phyloP scores from a whole-genome alignment of 2,329 filamentous ascomycete genomes.

The Pyricularia pennisetigena region DNA sequence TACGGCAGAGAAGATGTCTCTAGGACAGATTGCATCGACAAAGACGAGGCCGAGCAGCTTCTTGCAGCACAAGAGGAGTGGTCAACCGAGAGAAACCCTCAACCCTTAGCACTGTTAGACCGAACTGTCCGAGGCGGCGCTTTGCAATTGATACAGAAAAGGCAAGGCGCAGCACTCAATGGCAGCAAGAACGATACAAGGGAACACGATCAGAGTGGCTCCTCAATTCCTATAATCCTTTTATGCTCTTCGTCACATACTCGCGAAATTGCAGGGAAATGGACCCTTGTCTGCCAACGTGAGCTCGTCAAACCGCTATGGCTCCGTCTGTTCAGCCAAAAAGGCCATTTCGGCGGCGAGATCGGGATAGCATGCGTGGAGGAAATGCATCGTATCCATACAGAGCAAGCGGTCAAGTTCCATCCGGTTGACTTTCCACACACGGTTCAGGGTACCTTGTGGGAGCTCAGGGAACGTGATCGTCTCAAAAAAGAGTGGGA shows the following conservation, averaged over 20 bases:
- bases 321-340: not conserved
- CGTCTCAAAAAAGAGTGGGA: conserved; percentile 48
- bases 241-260: not conserved
- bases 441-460: conserved; percentile 67
- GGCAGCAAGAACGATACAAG: not conserved
- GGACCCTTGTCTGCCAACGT: not conserved
- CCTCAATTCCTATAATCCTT: not conserved
- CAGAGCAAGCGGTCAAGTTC: conserved; percentile 69
- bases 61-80: not conserved
- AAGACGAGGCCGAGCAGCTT: conserved; percentile 2
- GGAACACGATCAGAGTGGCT: not conserved
- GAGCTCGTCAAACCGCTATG: not conserved
- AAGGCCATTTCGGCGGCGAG: not conserved
- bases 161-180: not conserved
- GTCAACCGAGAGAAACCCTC: not conserved
- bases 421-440: conserved; percentile 81
- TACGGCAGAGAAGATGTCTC: not conserved
- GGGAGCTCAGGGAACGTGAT: conserved; percentile 49
- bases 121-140: not conserved
- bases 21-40: not conserved
- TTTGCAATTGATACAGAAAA: not conserved
- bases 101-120: not conserved
- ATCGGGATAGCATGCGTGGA: conserved; percentile 39
- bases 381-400: conserved; percentile 69
- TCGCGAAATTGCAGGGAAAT: not conserved